phyloP scores from a whole-genome alignment of 1,284 basidiomycete species.

The Tylopilus sp. region DNA sequence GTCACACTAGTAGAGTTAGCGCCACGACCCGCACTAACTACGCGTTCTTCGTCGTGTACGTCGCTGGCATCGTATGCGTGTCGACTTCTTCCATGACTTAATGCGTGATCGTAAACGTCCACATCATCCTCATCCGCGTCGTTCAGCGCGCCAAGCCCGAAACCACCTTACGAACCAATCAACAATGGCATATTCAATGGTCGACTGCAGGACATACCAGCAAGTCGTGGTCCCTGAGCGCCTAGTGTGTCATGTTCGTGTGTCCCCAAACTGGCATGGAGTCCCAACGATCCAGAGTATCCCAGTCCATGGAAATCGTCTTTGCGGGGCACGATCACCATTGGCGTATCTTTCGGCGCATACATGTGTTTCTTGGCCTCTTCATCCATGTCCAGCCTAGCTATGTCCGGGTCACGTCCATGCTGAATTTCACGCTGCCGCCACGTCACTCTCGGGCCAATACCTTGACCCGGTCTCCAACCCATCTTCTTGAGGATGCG shows the following conservation, averaged over 20 bases:
- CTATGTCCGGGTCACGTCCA: constrained; percentile 41
- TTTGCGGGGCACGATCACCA: constrained; percentile 63
- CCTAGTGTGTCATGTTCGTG: constrained; percentile 11
- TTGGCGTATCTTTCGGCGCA: constrained; percentile 73
- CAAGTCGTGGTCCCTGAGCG: constrained; percentile 50
- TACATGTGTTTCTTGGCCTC: constrained; percentile 84
- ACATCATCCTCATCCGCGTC: constrained; percentile 87
- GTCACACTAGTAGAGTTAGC: constrained; percentile 1
- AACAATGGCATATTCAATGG: background rate
- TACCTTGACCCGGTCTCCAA: constrained; percentile 88
- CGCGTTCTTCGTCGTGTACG: constrained; percentile 57
- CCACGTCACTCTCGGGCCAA: constrained; percentile 85
- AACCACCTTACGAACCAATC: constrained; percentile 54
- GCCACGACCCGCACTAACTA: constrained; percentile 34
- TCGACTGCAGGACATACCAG: constrained; percentile 41
- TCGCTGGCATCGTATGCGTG: constrained; percentile 69
- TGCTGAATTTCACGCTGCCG: constrained; percentile 72
- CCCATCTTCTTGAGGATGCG: constrained; percentile 91
- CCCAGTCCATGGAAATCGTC: constrained; percentile 79
- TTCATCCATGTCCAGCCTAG: constrained; percentile 54
- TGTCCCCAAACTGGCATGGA: constrained; percentile 54
- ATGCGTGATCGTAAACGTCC: constrained; percentile 68
- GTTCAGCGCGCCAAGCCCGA: constrained; percentile 81
- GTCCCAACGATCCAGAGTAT: constrained; percentile 59
- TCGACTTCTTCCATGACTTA: constrained; percentile 40